Evolutionary conservation across 495 filamentous ascomycete genomes (phyloP), one percentile per base, ranked within the genome.

Genomic region (Xylaria castorea): DNA sequence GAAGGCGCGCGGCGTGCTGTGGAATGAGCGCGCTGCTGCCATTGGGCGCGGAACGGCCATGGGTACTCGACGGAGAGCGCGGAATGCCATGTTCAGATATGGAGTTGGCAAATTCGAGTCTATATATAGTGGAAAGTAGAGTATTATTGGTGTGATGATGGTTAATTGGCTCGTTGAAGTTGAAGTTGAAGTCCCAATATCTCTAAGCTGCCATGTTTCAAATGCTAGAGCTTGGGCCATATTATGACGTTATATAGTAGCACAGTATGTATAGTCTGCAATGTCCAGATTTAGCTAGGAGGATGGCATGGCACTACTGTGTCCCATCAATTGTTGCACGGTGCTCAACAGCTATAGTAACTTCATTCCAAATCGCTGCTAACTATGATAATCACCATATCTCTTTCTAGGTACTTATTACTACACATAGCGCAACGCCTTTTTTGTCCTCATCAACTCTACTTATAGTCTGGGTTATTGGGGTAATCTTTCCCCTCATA

Each of bases 1-100:
- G 67, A 83, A 80, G 48, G 79, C 80, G 25, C 78, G 81, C 14
- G 81, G 71, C 44, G 89, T 85, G 76, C 81, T 73, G 84, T 90
- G 88, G 83, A 92, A 92, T 65, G 53, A 68, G 55, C 82, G 79
- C 27, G 75, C 73, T 36, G 53, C 18, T 5, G 75, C 69, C 22
- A 68, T 66, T 3, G 60, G 53, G 32, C 70, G 60, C 27, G 64
- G n/a, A 20, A 68, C 4, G 65, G 69, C 55, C 66, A 57, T 36
- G 58, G 72, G 76, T 18, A 64, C 55, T 25, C 73, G 71, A 66
- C 73, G 77, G 36, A 77, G 32, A 55, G 77, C 75, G 30, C 77
- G 77, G 77, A 79, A 76, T n/a, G 75, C 73, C 77, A 79, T 79
- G 65, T 42, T 69, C 55, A 0, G 5, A 16, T 58, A 22, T 11